These are phyloP conservation scores for Mucor sp. DNA, from an alignment of 371 early-diverging fungal species.

Conservation along the genomic window DNA sequence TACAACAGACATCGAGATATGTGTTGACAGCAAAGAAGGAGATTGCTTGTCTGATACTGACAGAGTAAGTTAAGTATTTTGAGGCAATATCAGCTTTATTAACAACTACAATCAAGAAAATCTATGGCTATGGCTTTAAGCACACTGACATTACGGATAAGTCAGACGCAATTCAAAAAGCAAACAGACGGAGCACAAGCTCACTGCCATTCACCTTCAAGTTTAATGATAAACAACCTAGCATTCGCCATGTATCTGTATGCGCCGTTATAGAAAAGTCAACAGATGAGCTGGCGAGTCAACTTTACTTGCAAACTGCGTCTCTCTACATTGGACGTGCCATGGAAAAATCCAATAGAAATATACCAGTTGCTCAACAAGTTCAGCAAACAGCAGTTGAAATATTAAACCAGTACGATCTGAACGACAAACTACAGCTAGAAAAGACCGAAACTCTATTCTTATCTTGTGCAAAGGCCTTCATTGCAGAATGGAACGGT, in stretches of 20 bases:
- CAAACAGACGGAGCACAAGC: slow-evolving; percentile 13
- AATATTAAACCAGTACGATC: slow-evolving; percentile 12
- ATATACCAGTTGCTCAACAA: slow-evolving; percentile 8
- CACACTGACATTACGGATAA: slow-evolving; percentile 48
- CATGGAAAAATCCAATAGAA: slow-evolving; percentile 17
- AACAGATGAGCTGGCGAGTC: slow-evolving; percentile 29
- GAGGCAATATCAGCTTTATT: not conserved
- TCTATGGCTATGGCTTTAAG: slow-evolving; percentile 16
- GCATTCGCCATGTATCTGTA: slow-evolving; percentile 27
- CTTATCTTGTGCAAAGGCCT: slow-evolving; percentile 19
- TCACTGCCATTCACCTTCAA: slow-evolving; percentile 12
- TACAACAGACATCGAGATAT: slow-evolving; percentile 1
- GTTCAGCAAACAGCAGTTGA: slow-evolving; percentile 20
- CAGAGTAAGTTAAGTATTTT: slow-evolving; percentile 6
- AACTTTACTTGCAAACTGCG: slow-evolving; percentile 31
- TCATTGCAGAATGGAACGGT: slow-evolving; percentile 24
- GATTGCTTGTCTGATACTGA: slow-evolving; percentile 20
- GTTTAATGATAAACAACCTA: slow-evolving; percentile 8
- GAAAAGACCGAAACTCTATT: slow-evolving; percentile 17
- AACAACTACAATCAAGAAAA: not conserved
- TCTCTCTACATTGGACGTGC: slow-evolving; percentile 24
- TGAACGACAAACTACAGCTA: slow-evolving; percentile 17
- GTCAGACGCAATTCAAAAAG: slow-evolving; percentile 16
- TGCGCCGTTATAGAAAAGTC: slow-evolving; percentile 38
- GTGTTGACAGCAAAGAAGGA: slow-evolving; percentile 3